phyloP scores from a whole-genome alignment of 2,329 filamentous ascomycete species.

The Calonectria pteridis region DNA sequence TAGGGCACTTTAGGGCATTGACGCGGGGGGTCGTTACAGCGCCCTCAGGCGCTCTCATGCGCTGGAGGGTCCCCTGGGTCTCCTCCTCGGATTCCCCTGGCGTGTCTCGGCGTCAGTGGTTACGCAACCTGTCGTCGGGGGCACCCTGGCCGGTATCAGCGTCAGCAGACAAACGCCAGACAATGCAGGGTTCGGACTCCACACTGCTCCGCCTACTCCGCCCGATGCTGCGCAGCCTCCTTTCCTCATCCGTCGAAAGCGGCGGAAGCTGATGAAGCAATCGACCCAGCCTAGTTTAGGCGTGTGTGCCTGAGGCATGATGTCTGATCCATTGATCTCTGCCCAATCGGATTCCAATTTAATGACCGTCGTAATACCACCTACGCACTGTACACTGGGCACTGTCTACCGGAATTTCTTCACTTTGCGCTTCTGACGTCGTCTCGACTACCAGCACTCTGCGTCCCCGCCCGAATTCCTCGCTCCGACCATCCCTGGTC shows the following conservation, averaged over 20 bases:
- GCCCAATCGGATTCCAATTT: constrained; percentile 33
- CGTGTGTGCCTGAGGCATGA: constrained; percentile 15
- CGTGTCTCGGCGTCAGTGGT: constrained; percentile 10
- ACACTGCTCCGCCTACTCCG: constrained; percentile 3
- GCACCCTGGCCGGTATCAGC: neutral
- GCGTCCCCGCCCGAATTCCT: neutral
- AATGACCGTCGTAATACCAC: constrained; percentile 1
- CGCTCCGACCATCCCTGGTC: constrained; percentile 16
- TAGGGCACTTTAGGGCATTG: neutral
- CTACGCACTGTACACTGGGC: neutral
- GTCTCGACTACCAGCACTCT: constrained; percentile 24
- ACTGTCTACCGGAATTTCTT: constrained; percentile 44
- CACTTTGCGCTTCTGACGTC: constrained; percentile 41
- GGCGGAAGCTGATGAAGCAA: constrained; percentile 14
- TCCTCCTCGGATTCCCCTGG: neutral
- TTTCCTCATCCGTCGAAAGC: neutral
- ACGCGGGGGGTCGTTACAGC: neutral
- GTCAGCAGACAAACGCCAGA: constrained; percentile 14
- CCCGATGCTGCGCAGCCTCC: neutral
- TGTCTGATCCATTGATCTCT: neutral
- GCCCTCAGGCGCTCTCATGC: neutral
- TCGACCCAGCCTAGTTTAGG: neutral
- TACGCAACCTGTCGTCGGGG: constrained; percentile 7
- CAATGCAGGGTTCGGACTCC: neutral
- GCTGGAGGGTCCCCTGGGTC: neutral